Evolutionary conservation across 2,329 filamentous ascomycete species (phyloP).

Genomic region (Hymenoscyphus scutula): DNA sequence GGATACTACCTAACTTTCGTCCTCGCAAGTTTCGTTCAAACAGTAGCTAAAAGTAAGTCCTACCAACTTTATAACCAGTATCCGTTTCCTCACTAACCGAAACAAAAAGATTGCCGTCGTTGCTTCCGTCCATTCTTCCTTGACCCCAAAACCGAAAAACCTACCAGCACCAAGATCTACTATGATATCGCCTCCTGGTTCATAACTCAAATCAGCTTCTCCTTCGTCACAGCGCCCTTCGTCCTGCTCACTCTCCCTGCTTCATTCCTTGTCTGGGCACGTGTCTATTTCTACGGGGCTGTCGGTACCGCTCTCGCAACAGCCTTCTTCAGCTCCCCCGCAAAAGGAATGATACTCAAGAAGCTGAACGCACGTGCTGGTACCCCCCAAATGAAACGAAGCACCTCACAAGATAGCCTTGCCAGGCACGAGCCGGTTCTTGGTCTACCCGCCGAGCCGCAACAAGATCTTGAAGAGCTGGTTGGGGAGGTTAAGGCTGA

Average conservation of each 20-base stretch:
- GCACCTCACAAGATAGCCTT: conserved; percentile 56
- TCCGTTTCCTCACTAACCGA: conserved; percentile 17
- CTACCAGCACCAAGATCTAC: conserved; percentile 72
- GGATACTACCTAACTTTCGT: conserved; percentile 94
- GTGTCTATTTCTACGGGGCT: conserved; percentile 85
- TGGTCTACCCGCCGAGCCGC: conserved; percentile 76
- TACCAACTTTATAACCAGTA: not conserved
- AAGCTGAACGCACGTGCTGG: conserved; percentile 57
- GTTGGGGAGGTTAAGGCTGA: conserved; percentile 51
- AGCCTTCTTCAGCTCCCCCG: conserved; percentile 76
- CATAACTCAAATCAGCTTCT: conserved; percentile 77
- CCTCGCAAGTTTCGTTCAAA: conserved; percentile 87
- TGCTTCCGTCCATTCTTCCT: conserved; percentile 91
- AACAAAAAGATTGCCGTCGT: conserved; percentile 72
- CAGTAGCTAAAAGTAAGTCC: conserved; percentile 82
- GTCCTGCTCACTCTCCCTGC: conserved; percentile 71
- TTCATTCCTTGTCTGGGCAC: conserved; percentile 73
- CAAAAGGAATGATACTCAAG: conserved; percentile 58
- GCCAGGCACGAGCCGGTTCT: conserved; percentile 61
- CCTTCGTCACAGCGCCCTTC: conserved; percentile 82
- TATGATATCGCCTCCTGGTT: conserved; percentile 80
- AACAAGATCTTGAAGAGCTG: conserved; percentile 65
- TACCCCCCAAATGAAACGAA: conserved; percentile 44
- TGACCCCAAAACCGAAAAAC: conserved; percentile 67
- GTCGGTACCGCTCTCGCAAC: conserved; percentile 64